Base-by-base conservation (phyloP, 169 alveolate species). In the Babesia sp. region DNA sequence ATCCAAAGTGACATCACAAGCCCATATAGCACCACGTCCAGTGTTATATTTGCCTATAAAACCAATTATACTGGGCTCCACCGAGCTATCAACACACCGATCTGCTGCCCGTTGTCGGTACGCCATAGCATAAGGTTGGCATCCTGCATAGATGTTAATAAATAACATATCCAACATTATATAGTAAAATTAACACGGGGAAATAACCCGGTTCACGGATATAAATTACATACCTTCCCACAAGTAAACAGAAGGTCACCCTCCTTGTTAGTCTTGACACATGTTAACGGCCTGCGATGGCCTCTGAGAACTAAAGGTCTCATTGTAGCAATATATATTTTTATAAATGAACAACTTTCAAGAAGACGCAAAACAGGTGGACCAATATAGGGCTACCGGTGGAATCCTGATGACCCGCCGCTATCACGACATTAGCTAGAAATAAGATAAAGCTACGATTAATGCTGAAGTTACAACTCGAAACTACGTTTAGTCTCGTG, bases 211-310 rank as follows among this genome's bases (percentile, higher is more conserved):
- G 31, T 22, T 3, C 54, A 26, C 29, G 42, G 11, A n/a, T 14
- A 18, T 0, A 28, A n/a, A 29, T 37, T 16, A 63, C 92, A 56
- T 73, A 93, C 97, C 95, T 92, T 93, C 48, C 96, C 97, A 77
- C 94, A 86, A 18, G 96, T 91, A 71, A 93, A 93, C 29, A 93
- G 88, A 56, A 93, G 85, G 46, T 93, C 97, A 26, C 97, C 97
- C 70, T 93, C 96, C 54, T 83, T 86, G 84, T 92, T 93, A 74
- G 91, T 88, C 37, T 90, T 89, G 41, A 93, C 97, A 72, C 91
- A 93, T 6, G 97, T 92, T 57, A 93, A 85, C 33, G 97, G 97
- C 75, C 97, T 92, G 67, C 79, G 89, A 61, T 93, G 97, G 42
- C 96, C 97, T 60, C 91, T 87, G 36, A 93, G 87, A 34, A 90